A percentile compares a stretch with the other conserved stretches of the same genome.
These are phyloP conservation scores for Immersiporthe knoxdaviesiana DNA, from an alignment of 2,329 filamentous ascomycete species.

Conservation along the genomic window DNA sequence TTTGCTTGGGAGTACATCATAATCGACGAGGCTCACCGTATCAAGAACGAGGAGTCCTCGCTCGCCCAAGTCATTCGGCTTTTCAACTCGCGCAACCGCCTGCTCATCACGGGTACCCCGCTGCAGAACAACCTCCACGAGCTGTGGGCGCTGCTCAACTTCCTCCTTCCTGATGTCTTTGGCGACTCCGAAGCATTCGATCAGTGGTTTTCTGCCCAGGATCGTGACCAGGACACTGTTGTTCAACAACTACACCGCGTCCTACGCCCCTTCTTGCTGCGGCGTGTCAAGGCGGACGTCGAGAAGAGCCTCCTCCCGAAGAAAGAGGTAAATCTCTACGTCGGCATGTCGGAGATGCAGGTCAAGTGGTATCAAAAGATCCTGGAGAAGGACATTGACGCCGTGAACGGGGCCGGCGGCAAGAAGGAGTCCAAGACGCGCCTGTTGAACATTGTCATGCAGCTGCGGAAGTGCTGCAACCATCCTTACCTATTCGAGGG, in stretches of 20 bases:
- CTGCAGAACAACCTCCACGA: conserved; percentile 98
- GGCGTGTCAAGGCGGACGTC: conserved; percentile 95
- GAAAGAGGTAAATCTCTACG: conserved; percentile 95
- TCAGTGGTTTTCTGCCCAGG: conserved; percentile 94
- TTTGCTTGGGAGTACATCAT: conserved; percentile 99
- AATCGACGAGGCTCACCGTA: conserved; percentile 95
- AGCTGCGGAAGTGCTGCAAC: conserved; percentile 97
- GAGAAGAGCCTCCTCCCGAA: conserved; percentile 97
- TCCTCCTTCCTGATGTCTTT: conserved; percentile 96
- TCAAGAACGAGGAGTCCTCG: conserved; percentile 99
- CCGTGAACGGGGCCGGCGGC: conserved; percentile 93
- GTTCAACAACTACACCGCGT: conserved; percentile 95
- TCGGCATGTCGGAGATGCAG: conserved; percentile 99
- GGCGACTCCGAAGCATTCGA: conserved; percentile 96
- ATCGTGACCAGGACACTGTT: conserved; percentile 89
- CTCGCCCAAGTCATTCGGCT: conserved; percentile 94
- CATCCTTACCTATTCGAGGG: conserved; percentile 98
- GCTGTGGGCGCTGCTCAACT: conserved; percentile 96
- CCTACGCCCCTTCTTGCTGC: conserved; percentile 87
- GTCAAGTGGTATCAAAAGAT: conserved; percentile 99
- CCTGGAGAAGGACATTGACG: conserved; percentile 97
- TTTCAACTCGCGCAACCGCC: conserved; percentile 92
- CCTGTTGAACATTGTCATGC: conserved; percentile 98
- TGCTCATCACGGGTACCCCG: conserved; percentile 95
- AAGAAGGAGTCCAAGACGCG: conserved; percentile 98